Conservation (phyloP, 228 moss, liverwort and hornwort species). For the Sphagnum fallax region DNA sequence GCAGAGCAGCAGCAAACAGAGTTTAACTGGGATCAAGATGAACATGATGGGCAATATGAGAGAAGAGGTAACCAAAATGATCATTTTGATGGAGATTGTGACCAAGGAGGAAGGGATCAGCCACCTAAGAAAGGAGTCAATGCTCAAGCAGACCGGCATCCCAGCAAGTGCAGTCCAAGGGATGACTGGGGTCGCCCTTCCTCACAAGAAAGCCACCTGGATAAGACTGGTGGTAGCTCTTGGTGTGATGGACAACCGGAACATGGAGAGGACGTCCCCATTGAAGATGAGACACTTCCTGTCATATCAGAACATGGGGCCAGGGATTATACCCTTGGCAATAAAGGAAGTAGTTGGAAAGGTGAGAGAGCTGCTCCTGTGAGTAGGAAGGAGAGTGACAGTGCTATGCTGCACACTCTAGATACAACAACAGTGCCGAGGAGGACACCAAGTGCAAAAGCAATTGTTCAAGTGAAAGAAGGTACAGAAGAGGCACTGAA, state of each 20-base stretch:
- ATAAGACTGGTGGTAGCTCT: constrained; percentile 51
- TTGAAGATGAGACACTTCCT: constrained; percentile 31
- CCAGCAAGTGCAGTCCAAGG: constrained; percentile 44
- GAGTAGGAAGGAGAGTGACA: constrained; percentile 35
- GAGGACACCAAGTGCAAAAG: constrained; percentile 32
- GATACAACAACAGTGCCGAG: constrained; percentile 12
- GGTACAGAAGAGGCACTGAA: constrained; percentile 33
- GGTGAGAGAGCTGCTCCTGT: constrained; percentile 38
- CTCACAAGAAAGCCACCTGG: constrained; percentile 56
- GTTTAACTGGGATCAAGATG: constrained; percentile 49
- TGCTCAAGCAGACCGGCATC: constrained; percentile 19
- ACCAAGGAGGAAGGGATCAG: constrained; percentile 44
- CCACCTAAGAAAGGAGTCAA: constrained; percentile 32
- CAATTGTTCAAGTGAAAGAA: constrained; percentile 24
- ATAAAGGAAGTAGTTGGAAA: constrained; percentile 45
- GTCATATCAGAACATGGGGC: constrained; percentile 38
- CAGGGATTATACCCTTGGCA: constrained; percentile 19
- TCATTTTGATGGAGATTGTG: constrained; percentile 61
- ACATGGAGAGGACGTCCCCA: constrained; percentile 24
- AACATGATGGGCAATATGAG: constrained; percentile 41
- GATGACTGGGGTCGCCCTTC: constrained; percentile 66
- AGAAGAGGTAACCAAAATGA: constrained; percentile 39
- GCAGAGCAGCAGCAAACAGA: constrained; percentile 11
- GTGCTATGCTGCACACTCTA: constrained; percentile 18
- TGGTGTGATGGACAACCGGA: constrained; percentile 42